Evolutionary conservation across 129 eudicot genomes (phyloP).

Genomic region (Escallonia rubra): DNA sequence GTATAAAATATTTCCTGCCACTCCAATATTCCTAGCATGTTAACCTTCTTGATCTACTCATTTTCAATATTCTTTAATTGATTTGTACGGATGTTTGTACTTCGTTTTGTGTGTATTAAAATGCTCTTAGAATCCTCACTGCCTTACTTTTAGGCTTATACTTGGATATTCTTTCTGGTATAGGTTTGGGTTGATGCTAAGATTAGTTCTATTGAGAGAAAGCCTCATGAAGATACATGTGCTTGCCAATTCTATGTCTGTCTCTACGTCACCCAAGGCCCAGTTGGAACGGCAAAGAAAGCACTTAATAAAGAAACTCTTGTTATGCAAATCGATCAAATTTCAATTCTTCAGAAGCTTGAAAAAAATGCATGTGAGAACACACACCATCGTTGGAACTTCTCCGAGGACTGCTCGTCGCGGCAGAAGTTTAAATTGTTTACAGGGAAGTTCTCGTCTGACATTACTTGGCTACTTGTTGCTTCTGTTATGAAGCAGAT

Average conservation of each 20-base stretch:
- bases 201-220: conserved; percentile 82
- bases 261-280: conserved; percentile 59
- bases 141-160: not conserved
- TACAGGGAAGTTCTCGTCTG: conserved; percentile 67
- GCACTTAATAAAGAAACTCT: conserved; percentile 47
- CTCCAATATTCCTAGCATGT: not conserved
- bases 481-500: conserved; percentile 66
- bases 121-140: not conserved
- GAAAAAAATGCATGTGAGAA: conserved; percentile 62
- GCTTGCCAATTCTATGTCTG: conserved; percentile 61
- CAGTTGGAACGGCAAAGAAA: conserved; percentile 40
- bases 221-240: conserved; percentile 67
- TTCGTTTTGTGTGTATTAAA: not conserved
- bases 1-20: too few relatives aligned
- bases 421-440: conserved; percentile 49
- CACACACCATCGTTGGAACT: conserved; percentile 71
- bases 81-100: not conserved
- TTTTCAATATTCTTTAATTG: not conserved
- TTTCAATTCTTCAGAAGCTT: conserved; percentile 65
- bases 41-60: not conserved
- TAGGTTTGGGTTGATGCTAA: conserved; percentile 88
- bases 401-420: conserved; percentile 69
- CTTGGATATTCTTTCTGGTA: conserved; percentile 1
- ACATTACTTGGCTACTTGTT: conserved; percentile 79
- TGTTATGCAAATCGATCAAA: conserved; percentile 47